Evolutionary conservation across 1,284 basidiomycete species (phyloP), one percentile per base, ranked within the genome.

Genomic region (Pyrrhoderma noxium): DNA sequence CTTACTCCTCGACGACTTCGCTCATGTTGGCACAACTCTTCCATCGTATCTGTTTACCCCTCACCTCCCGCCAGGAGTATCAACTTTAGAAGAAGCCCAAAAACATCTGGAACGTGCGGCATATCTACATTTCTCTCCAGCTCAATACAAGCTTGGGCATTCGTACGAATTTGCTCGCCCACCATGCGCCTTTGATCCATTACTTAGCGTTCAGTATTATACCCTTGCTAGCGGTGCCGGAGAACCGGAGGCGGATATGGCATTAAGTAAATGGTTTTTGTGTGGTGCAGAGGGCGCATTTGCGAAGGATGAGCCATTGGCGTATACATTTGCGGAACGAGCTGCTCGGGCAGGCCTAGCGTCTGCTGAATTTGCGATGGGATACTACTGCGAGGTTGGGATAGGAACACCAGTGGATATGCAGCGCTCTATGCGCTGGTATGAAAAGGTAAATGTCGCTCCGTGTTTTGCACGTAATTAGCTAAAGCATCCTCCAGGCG

Each of bases 221-320:
- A 84, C 80, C n/a, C 71, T 86, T 8, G 94, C 93, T 0, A 87
- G 81, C 53, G 84, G 93, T 66, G 80, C 85, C 58, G 89, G 89
- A 27, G 91, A 96, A 67, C 74, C 79, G 38, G 93, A 97, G 63
- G 94, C 94, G 0, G 93, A 97, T 65, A 93, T 97, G 91, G 93
- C 91, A 8, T 73, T 96, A 44, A 84, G 80, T 67, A 96, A 94
- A 67, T 96, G 93, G 93, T 96, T 95, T 73, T 68, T 96, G 46
- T 95, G 93, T 64, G 91, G 90, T 0, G 82, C 82, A 0, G 85
- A 89, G 36, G 79, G 79, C 21, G 34, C 36, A 16, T 95, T 97
- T 60, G 89, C 90, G 27, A 93, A 93, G 68, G 92, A 96, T 66
- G 93, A 97, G 65, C 8, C 18, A n/a, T 25, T 70, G 66, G 1